Percentiles rank a stretch among this genome's conserved stretches.
phyloP scores from a whole-genome alignment of 2,329 filamentous ascomycete genomes.

The Verticillium longisporum region DNA sequence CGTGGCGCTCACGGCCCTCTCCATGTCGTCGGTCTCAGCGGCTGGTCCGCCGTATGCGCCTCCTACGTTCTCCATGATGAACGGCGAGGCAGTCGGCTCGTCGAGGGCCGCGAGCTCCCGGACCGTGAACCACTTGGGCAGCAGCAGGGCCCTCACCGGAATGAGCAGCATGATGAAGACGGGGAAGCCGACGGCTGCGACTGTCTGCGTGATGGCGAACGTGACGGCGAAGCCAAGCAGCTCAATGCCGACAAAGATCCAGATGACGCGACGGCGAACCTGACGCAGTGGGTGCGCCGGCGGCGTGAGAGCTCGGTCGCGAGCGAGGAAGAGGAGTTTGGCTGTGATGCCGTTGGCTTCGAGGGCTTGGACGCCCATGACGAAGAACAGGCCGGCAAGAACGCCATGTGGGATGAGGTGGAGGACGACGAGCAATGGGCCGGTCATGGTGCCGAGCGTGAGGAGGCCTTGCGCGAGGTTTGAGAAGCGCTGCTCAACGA shows the following conservation, averaged over 20 bases:
- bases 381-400: conserved; percentile 74
- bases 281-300: conserved; percentile 50
- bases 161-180: conserved; percentile 66
- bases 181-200: conserved; percentile 76
- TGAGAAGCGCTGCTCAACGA: conserved; percentile 73
- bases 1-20: conserved; percentile 2
- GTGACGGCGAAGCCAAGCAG: conserved; percentile 67
- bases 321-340: conserved; percentile 64
- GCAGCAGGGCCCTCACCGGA: conserved; percentile 55
- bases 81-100: conserved; percentile 66
- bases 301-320: conserved; percentile 58
- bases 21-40: conserved; percentile 10
- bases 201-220: conserved; percentile 77
- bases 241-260: conserved; percentile 64
- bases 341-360: conserved; percentile 70
- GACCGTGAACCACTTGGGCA: conserved; percentile 53
- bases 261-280: conserved; percentile 60
- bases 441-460: conserved; percentile 72
- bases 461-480: conserved; percentile 73
- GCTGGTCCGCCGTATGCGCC: conserved; percentile 45
- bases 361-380: conserved; percentile 77
- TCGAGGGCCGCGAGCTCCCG: conserved; percentile 60
- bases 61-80: conserved; percentile 70
- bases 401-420: conserved; percentile 75
- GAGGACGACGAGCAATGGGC: conserved; percentile 65